These are phyloP conservation scores for Fraxinus baroniana DNA, from an alignment of 305 asterid genomes.

Conservation along the genomic window DNA sequence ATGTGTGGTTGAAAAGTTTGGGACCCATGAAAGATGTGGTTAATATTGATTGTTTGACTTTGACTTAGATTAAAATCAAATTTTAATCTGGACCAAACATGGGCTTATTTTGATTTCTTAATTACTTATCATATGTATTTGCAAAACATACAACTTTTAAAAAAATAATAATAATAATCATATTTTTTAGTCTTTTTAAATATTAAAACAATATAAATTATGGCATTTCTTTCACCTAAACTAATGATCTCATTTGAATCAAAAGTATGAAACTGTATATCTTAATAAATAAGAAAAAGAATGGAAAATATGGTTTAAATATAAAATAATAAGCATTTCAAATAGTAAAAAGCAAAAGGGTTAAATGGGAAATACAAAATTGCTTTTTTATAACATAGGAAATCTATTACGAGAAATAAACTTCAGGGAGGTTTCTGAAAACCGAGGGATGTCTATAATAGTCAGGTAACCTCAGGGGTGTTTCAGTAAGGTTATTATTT, in stretches of 20 bases:
- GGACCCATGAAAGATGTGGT: too few species aligned
- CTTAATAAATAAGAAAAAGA: background rate
- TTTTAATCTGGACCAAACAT: too few species aligned
- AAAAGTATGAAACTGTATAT: background rate
- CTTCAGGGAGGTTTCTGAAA: background rate
- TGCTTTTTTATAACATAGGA: background rate
- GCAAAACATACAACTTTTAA: background rate
- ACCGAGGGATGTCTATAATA: background rate
- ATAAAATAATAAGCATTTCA: background rate
- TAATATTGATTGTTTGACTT: too few species aligned
- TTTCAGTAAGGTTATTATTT: background rate
- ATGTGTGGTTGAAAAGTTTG: too few species aligned
- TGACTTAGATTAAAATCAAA: too few species aligned
- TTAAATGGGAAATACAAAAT: background rate
- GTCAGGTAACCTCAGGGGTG: background rate
- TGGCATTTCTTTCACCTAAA: background rate
- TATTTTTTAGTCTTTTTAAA: too few species aligned
- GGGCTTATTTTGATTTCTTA: background rate
- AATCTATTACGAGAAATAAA: background rate
- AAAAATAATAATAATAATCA: background rate
- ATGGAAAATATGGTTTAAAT: background rate
- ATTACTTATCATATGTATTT: background rate
- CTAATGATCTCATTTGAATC: background rate
- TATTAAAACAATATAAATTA: background rate
- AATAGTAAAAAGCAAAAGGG: background rate